Base-by-base conservation (phyloP, 2,329 filamentous ascomycete genomes). In the Phaeomoniella chlamydospora region DNA sequence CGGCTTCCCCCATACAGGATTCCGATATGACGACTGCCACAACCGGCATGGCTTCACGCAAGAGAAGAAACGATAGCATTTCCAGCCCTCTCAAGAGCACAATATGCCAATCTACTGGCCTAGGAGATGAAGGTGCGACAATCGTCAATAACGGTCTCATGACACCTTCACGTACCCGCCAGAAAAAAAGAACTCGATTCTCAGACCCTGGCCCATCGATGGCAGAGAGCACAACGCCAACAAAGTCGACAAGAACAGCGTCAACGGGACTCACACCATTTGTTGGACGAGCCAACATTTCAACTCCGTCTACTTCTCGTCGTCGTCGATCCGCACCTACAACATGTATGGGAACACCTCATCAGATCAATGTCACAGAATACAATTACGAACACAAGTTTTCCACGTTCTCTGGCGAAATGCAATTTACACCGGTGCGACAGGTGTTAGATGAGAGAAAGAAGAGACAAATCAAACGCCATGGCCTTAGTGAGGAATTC, bases 191-290 rank as follows among this genome's bases (percentile, higher is more conserved):
- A 42, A 57, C 62, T 22, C 59, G 63, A 16, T 64, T 65, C 44
- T 65, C 63, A 2, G 60, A 64, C 34, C 56, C 59, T 4, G 55
- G 55, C 4, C 52, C 53, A 30, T 22, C 34, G 2, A 38, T 34
- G 13, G 34, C 37, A 11, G 37, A 34, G n/a, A 33, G 29, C 17
- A 13, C 29, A 3, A 34, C 40, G 11, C 37, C 39, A 14, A 13
- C 32, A 26, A 39, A 22, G 13, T 29, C 40, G 12, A 18, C 29
- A n/a, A 15, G 19, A 5, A 5, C 34, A 18, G 35, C 15, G 11
- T 56, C 57, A 1, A 65, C 62, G 2, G 61, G 62, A n/a, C 44
- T 66, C 4, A 66, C 62, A 3, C 62, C 62, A 13, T 50, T 55
- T 3, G 50, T 66, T 39, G 44, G 49, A 15, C 59, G 59, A 15